phyloP scores from a whole-genome alignment of 164 flowering plant genomes.

The Dillenia suffruticosa region DNA sequence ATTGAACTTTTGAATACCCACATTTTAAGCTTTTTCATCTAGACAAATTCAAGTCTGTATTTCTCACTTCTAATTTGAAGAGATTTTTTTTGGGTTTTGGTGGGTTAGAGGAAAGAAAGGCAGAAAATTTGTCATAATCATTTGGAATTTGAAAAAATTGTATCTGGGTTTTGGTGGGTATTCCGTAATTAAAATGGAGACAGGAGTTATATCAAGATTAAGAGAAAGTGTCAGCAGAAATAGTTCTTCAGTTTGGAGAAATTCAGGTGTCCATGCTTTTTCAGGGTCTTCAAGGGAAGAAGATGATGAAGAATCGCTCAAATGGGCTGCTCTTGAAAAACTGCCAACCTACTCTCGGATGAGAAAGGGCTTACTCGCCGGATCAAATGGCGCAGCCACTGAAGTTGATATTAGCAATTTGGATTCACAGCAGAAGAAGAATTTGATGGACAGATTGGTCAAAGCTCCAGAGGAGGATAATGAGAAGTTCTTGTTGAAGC shows the following conservation, averaged over 20 bases:
- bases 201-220: too few species aligned
- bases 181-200: too few species aligned
- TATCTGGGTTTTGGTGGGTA: too few species aligned
- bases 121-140: too few species aligned
- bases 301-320: conserved; percentile 44
- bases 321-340: conserved; percentile 48
- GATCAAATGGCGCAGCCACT: conserved; percentile 11
- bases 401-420: conserved; percentile 26
- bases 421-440: conserved; percentile 21
- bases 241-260: conserved; percentile 18
- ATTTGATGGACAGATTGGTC: conserved; percentile 25
- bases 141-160: too few species aligned
- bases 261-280: conserved; percentile 14
- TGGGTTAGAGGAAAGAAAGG: too few species aligned
- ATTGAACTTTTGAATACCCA: too few species aligned
- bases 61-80: too few species aligned
- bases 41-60: too few species aligned
- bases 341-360: conserved; percentile 37
- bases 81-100: too few species aligned
- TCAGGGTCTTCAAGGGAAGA: conserved; percentile 25
- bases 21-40: too few species aligned
- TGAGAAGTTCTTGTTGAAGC: conserved; percentile 35
- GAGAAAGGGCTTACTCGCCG: conserved; percentile 23
- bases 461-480: conserved; percentile 30
- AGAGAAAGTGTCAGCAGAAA: background rate